Percentiles rank a stretch among this genome's conserved stretches.
Conservation (phyloP, 2,329 filamentous ascomycete species). For the Cercospora sp. region DNA sequence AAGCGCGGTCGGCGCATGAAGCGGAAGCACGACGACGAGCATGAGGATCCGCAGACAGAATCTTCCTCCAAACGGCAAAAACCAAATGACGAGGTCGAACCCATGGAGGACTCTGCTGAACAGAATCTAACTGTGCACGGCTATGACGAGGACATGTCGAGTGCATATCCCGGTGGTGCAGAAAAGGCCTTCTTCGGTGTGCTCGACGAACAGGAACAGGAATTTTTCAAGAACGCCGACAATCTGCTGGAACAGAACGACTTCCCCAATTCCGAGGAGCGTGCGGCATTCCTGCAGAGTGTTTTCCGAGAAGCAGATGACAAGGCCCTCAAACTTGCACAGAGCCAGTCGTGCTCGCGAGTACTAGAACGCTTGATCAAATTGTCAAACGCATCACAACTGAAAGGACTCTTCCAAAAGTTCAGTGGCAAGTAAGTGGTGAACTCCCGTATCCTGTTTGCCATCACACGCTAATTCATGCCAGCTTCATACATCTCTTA, state of each 20-base stretch:
- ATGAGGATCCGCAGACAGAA: conserved; percentile 43
- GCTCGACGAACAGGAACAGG: conserved; percentile 88
- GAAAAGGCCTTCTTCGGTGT: conserved; percentile 88
- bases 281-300: conserved; percentile 63
- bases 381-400: conserved; percentile 73
- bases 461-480: background rate
- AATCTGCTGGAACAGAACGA: conserved; percentile 83
- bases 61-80: conserved; percentile 43
- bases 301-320: conserved; percentile 84
- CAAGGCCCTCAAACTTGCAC: conserved; percentile 94
- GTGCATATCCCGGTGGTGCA: conserved; percentile 37
- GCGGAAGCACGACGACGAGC: conserved; percentile 50
- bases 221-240: conserved; percentile 90
- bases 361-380: conserved; percentile 89
- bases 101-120: conserved; percentile 39
- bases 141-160: conserved; percentile 32
- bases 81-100: conserved; percentile 31
- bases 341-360: conserved; percentile 91
- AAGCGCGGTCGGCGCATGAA: conserved; percentile 61
- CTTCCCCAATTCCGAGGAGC: conserved; percentile 71
- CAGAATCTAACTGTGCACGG: conserved; percentile 27
- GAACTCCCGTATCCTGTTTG: background rate
- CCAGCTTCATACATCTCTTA: conserved; percentile 76
- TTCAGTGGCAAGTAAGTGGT: conserved; percentile 71
- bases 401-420: conserved; percentile 82